Evolutionary conservation across 352 stramenopile species (phyloP).

Genomic region (Globisporangium nagaii): DNA sequence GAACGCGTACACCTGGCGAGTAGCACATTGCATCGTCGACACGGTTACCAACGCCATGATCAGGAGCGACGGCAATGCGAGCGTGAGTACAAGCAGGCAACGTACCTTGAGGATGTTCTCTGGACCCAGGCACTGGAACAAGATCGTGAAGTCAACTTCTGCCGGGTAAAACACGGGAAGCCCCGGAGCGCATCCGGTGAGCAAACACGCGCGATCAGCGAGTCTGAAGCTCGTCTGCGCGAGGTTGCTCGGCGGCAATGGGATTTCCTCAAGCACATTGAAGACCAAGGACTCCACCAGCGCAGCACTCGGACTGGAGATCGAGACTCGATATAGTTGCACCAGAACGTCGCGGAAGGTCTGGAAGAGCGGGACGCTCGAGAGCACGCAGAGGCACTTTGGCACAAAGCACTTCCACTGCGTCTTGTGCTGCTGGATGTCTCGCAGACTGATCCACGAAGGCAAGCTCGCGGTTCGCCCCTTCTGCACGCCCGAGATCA

Average conservation of each 20-base stretch:
- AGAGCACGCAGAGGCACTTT: constrained; percentile 63
- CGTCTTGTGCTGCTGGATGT: constrained; percentile 57
- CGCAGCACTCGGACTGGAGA: constrained; percentile 12
- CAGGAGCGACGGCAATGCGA: not conserved
- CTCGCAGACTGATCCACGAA: constrained; percentile 61
- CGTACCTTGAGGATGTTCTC: constrained; percentile 65
- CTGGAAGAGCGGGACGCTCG: constrained; percentile 46
- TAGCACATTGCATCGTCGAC: too few relatives aligned
- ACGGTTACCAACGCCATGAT: too few relatives aligned
- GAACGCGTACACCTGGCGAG: constrained; percentile 44
- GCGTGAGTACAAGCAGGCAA: not conserved
- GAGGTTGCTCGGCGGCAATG: constrained; percentile 21
- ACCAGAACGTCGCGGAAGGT: constrained; percentile 40
- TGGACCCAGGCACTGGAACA: constrained; percentile 61
- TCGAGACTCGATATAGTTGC: constrained; percentile 44
- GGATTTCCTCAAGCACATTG: constrained; percentile 46
- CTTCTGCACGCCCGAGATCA: constrained; percentile 45
- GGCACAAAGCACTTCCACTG: constrained; percentile 53
- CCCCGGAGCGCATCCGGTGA: constrained; percentile 20
- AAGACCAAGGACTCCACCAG: constrained; percentile 48
- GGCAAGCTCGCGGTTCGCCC: constrained; percentile 39
- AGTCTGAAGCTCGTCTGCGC: constrained; percentile 37
- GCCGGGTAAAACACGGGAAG: constrained; percentile 33
- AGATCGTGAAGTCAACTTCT: constrained; percentile 64
- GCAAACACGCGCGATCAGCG: constrained; percentile 23